Base-by-base conservation (phyloP, 1,139 yeast species). In the Torulaspora pretoriensis region DNA sequence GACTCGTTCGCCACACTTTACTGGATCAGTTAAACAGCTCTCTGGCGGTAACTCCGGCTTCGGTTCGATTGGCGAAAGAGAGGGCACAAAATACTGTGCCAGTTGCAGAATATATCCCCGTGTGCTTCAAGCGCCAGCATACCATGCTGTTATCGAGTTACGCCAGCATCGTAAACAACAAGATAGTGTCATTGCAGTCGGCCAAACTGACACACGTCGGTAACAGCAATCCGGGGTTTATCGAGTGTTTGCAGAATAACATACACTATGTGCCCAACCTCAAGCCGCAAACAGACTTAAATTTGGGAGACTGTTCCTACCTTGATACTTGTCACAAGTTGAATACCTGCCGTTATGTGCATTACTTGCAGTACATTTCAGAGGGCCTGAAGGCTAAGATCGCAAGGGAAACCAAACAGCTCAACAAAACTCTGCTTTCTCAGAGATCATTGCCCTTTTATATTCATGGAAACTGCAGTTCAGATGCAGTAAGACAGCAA, bases 241-340 rank as follows among this genome's bases (percentile, higher is more conserved):
- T 58, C 8, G 51, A 57, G 14, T 84, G 92, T 55, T 57, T 74
- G 8, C 65, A 68, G 31, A 54, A 55, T 0, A 78, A 77, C 49
- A 73, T 77, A 41, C 94, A 84, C 62, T 80, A 71, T 55, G 67
- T 84, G 24, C 89, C 90, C 1, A 70, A 83, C 13, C 64, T 80
- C 36, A 74, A 72, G 42, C 60, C 65, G 16, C 76, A 73, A 45
- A 80, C 96, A 0, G 97, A 90, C 57, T 47, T 66, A 1, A 67
- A 72, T 17, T 64, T 87, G n/a, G 97, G 97, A 0, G 97, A 90
- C 63, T 90, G 97, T 59, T 89, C 96, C 3, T 90, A 90, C 59
- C 72, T 90, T 51, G 97, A 90, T 61, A 89, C 97, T 1, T 90
- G 97, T 59, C 96, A 87, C 66, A 88, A 89, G 64, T 77, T 85